Evolutionary conservation across 805 yeast genomes (phyloP).

Genomic region (Kodamaea jinghongensis): DNA sequence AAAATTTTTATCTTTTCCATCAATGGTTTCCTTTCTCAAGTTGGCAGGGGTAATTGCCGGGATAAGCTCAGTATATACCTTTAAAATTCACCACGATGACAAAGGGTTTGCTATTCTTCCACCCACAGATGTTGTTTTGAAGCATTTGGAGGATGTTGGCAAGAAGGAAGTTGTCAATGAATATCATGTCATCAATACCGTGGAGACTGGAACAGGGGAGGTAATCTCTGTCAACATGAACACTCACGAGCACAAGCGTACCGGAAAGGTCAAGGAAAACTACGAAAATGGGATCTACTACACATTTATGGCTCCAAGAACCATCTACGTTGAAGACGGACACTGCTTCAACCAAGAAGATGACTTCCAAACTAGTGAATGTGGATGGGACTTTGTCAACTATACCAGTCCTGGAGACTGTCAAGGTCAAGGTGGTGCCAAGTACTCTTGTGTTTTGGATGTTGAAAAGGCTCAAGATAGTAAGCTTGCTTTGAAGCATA

Average conservation of each 20-base stretch:
- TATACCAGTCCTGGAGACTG: slow-evolving; percentile 13
- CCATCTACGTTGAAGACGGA: slow-evolving; percentile 9
- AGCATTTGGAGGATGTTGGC: slow-evolving; percentile 6
- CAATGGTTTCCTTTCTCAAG: slow-evolving; percentile 12
- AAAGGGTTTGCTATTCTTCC: slow-evolving; percentile 14
- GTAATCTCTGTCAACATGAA: slow-evolving; percentile 14
- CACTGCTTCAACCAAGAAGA: slow-evolving; percentile 13
- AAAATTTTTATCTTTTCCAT: slow-evolving; percentile 10
- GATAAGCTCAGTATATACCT: slow-evolving; percentile 7
- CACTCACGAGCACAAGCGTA: slow-evolving; percentile 11
- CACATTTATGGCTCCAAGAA: slow-evolving; percentile 7
- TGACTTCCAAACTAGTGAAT: slow-evolving; percentile 10
- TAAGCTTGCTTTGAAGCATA: slow-evolving; percentile 9
- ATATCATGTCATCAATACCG: slow-evolving; percentile 13
- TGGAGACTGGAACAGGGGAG: slow-evolving; percentile 13
- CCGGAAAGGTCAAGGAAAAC: slow-evolving; percentile 12
- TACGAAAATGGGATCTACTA: slow-evolving; percentile 12
- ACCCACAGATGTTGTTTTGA: slow-evolving; percentile 13
- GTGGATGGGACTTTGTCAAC: slow-evolving; percentile 11
- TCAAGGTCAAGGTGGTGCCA: slow-evolving; percentile 8
- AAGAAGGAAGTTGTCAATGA: slow-evolving; percentile 7
- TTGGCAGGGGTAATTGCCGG: slow-evolving; percentile 8
- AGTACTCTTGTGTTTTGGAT: slow-evolving; percentile 15
- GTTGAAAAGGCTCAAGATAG: slow-evolving; percentile 13
- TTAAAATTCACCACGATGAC: slow-evolving; percentile 11